Conservation (phyloP, 805 yeast genomes). For the Lipomyces lipofer region DNA sequence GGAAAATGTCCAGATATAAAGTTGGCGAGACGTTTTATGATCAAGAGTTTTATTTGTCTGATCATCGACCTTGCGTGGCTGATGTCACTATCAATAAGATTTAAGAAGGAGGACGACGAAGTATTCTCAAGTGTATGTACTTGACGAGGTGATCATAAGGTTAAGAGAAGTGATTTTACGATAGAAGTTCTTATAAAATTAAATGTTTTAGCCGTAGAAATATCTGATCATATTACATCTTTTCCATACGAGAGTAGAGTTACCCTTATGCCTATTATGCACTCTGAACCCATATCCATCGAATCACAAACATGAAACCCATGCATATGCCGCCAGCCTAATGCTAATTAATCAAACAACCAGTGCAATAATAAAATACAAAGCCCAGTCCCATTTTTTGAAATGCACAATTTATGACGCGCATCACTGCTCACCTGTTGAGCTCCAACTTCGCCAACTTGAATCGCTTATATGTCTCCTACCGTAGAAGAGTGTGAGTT, state of each 20-base stretch:
- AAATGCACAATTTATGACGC: neutral
- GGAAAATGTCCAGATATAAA: neutral
- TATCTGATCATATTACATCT: neutral
- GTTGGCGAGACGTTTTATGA: conserved; percentile 13
- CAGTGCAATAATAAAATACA: neutral
- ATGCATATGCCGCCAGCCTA: neutral
- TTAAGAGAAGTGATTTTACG: too few species aligned
- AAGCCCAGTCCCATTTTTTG: neutral
- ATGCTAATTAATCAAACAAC: neutral
- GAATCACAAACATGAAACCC: neutral
- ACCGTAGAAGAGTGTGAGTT: too few species aligned
- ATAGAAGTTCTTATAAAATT: neutral
- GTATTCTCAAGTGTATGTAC: too few species aligned
- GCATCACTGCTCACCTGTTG: neutral
- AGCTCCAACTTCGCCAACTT: conserved; percentile 19
- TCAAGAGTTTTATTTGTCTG: conserved; percentile 6
- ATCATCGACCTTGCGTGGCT: conserved; percentile 13
- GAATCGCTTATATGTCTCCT: conserved; percentile 18
- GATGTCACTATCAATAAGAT: conserved; percentile 7
- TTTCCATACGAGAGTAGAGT: neutral
- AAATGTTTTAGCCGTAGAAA: neutral
- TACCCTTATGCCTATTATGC: neutral
- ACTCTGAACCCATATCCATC: neutral
- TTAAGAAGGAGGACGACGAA: neutral
- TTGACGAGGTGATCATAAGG: too few species aligned